phyloP scores from a whole-genome alignment of 78 protist species.

The Cyanophora paradoxa region DNA sequence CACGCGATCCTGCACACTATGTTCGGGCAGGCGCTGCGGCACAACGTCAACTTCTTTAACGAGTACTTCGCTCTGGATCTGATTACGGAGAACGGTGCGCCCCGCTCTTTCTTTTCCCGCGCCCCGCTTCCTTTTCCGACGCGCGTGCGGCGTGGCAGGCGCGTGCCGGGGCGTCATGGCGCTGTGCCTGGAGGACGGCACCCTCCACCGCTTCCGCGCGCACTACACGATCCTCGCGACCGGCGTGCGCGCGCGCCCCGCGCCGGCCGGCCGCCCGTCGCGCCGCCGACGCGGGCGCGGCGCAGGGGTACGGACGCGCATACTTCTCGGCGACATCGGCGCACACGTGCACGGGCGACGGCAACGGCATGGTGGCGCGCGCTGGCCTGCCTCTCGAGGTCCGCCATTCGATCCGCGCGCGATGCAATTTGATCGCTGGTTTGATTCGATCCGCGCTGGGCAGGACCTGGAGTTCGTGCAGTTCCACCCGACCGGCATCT shows the following conservation, averaged over 20 bases:
- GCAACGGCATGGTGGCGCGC: conserved; percentile 92
- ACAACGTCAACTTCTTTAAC: conserved; percentile 80
- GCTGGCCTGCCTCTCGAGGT: conserved; percentile 73
- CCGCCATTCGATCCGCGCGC: not conserved
- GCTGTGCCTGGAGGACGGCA: conserved; percentile 78
- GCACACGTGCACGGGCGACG: conserved; percentile 99
- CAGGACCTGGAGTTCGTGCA: conserved; percentile 92
- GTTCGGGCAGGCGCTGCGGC: conserved; percentile 74
- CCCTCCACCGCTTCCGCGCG: conserved; percentile 86
- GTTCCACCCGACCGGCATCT: conserved; percentile 99
- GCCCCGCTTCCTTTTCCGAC: no score
- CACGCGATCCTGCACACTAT: conserved; percentile 97
- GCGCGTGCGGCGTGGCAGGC: conserved; percentile 6
- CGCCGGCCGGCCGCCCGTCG: no score
- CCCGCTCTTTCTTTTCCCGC: not conserved
- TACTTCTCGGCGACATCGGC: conserved; percentile 92
- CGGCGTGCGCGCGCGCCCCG: no score
- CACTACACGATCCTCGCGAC: conserved; percentile 85
- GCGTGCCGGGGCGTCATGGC: conserved; percentile 80
- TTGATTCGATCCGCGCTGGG: not conserved
- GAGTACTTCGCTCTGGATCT: conserved; percentile 97
- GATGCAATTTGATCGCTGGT: not conserved
- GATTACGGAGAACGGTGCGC: conserved; percentile 69
- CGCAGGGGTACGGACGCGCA: conserved; percentile 79
- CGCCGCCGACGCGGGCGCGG: no score